Conservation (phyloP, 1,139 yeast genomes). For the Yamadazyma siamensis region DNA sequence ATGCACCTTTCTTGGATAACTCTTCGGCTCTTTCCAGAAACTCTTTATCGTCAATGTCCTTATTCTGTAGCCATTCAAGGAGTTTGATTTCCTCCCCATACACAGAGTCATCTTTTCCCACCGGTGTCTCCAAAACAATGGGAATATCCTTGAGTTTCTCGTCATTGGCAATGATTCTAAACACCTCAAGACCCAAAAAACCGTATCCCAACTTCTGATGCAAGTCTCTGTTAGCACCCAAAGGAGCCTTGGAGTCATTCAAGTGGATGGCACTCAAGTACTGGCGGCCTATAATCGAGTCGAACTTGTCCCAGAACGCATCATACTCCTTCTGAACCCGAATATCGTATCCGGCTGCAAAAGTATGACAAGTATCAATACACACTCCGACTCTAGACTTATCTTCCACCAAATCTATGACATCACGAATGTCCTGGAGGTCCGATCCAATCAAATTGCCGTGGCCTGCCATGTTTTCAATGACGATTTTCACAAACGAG, state of each 20-base stretch:
- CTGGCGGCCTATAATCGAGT: slow-evolving; percentile 65
- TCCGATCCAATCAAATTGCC: slow-evolving; percentile 86
- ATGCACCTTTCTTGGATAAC: slow-evolving; percentile 53
- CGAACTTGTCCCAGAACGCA: slow-evolving; percentile 73
- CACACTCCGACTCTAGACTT: slow-evolving; percentile 89
- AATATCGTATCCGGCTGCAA: slow-evolving; percentile 94
- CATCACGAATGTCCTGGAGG: slow-evolving; percentile 69
- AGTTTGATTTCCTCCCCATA: slow-evolving; percentile 84
- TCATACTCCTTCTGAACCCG: slow-evolving; percentile 51
- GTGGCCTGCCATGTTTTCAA: slow-evolving; percentile 98
- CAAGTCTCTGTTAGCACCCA: slow-evolving; percentile 85
- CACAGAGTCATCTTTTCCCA: slow-evolving; percentile 50
- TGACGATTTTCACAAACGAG: slow-evolving; percentile 73
- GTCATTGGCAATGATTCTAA: slow-evolving; percentile 72
- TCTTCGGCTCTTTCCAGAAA: slow-evolving; percentile 44
- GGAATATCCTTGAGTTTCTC: slow-evolving; percentile 64
- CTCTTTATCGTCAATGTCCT: slow-evolving; percentile 51
- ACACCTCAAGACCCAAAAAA: slow-evolving; percentile 80
- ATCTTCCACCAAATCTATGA: slow-evolving; percentile 72
- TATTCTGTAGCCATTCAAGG: slow-evolving; percentile 67
- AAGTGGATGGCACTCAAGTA: slow-evolving; percentile 80
- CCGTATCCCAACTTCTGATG: slow-evolving; percentile 92
- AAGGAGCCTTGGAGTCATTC: slow-evolving; percentile 92
- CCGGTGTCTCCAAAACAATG: slow-evolving; percentile 87
- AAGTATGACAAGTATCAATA: slow-evolving; percentile 90